Conservation (phyloP, 306 rosid genomes). For the peach (Prunus persica) region Prunus_persica_NCBIv2 NC_034011.1:25053001-25053500, state of each 20-base stretch:
- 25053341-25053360: not conserved
- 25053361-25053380: not conserved
- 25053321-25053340: conserved; percentile 43
- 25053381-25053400: not conserved
- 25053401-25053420: conserved; percentile 17
- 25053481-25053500: conserved; percentile 92
- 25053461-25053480: conserved; percentile 90
- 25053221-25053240: conserved; percentile 95
- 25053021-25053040: not conserved
- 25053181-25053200: conserved; percentile 98
- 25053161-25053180: conserved; percentile 93
- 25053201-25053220: conserved; percentile 96
- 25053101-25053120: conserved; percentile 79
- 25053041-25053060: not conserved
- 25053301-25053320: conserved; percentile 98
- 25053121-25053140: conserved; percentile 75
- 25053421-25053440: conserved; percentile 65
- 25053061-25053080: not conserved
- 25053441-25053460: conserved; percentile 85
- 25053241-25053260: conserved; percentile 84
- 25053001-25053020: conserved; percentile 57
- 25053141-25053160: conserved; percentile 69
- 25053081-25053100: conserved; percentile 18
- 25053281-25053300: conserved; percentile 96
- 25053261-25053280: conserved; percentile 90